Evolutionary conservation across 805 yeast genomes (phyloP), one percentile per base, ranked within the genome.

Genomic region (Scheffersomyces ergatensis): DNA sequence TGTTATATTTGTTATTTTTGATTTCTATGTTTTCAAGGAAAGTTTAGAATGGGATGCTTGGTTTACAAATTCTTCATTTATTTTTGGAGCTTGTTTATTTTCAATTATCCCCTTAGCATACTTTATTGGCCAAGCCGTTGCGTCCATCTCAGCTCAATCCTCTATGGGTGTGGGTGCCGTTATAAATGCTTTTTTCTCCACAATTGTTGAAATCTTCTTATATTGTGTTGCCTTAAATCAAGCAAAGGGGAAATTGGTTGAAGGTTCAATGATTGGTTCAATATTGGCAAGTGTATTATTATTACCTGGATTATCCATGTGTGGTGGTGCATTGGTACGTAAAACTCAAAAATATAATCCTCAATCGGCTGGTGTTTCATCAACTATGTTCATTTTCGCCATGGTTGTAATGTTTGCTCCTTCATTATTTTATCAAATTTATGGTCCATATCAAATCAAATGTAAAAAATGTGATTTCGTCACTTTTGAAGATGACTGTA

Each of bases 81-180:
- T 89, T 33, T 93, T 93, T 54, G 70, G 79, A 34, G 65, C 89
- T 14, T 85, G 97, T 59, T 65, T 93, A 43, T 72, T 85, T 36
- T 86, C 97, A 1, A 88, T 93, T 43, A 78, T 93, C 27, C 99
- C 99, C 5, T 70, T 93, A 49, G 98, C 99, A 0, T 92, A 93
- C 58, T 93, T 89, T 64, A 90, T 93, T 52, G 99, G 99, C 3
- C 98, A 92, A 63, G 98, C 98, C 5, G 99, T 93, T n/a, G 99
- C 99, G 0, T 90, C 98, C 2, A 93, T 93, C 44, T 86, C 96
- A 5, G 98, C 99, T 0, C 99, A 93, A 66, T 88, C 97, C 0
- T 90, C 97, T 0, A 93, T 93, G 99, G 97, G 98, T 21, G 82
- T 93, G 44, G 98, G 98, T 69, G 99, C 99, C 1, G 97, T 90